Base-by-base conservation (phyloP, 257 asterid species). In the Pogostemon cablin region DNA sequence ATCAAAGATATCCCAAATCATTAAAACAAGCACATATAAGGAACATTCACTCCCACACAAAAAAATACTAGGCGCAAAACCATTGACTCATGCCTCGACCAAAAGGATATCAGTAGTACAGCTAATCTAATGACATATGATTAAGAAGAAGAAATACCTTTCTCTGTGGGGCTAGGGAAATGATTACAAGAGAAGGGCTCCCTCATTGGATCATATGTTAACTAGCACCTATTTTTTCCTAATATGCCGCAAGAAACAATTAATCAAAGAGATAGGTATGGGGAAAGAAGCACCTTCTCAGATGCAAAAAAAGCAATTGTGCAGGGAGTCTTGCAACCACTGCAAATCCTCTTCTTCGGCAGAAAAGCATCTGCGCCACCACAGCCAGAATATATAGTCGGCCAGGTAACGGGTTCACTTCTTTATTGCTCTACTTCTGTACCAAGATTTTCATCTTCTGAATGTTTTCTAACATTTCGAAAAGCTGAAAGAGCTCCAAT, bases 251-350 rank as follows among this genome's bases (percentile, higher is more conserved):
- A 55, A 55, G 48, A 48, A 68, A 65, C 9, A 70, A n/a, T 35
- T 32, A 42, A 53, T 12, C n/a, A 20, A 72, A 68, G 40, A n/a
- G 47, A 56, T 41, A 9, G 48, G 63, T 40, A 69, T 25, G 10
- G 37, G 32, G 60, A 66, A 60, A 12, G 9, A 44, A 65, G 42
- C 66, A 95, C 99, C 98, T 91, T 95, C 42, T 89, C 97, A 69
- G 90, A 88, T 11, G 89, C 82, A 67, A 91, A 95, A 82, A 96
- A 95, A 57, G 99, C 92, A 83, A 95, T 85, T 78, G 88, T 84
- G 84, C 96, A 89, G 69, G 79, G 80, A 42, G 86, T 57, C 67
- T 91, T 88, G 86, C 98, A 95, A 68, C 81, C 83, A 72, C 84
- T 80, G 85, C 99, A 93, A 37, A 83, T 44, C 74, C 90, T 79